Evolutionary conservation across 306 rosid species (phyloP).

Genomic region (Neltuma alba): DNA sequence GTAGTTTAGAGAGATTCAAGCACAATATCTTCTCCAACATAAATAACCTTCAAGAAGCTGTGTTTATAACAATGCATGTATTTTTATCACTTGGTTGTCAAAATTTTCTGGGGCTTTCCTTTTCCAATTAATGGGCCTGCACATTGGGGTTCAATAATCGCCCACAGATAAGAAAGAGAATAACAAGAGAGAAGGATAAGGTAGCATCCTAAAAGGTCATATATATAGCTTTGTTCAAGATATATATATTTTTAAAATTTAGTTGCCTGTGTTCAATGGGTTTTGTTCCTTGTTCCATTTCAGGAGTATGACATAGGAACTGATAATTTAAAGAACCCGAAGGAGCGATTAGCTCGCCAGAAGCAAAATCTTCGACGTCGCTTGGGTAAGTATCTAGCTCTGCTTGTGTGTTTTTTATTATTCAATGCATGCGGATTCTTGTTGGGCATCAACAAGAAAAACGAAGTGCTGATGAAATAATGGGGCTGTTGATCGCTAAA

Average conservation of each 20-base stretch:
- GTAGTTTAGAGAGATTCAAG: not conserved
- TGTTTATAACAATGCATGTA: not conserved
- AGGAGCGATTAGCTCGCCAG: conserved; percentile 92
- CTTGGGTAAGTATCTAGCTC: conserved; percentile 57
- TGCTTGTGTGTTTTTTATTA: not conserved
- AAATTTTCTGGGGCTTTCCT: not conserved
- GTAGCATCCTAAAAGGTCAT: not conserved
- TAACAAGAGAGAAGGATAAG: not conserved
- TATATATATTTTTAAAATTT: not conserved
- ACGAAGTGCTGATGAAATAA: not conserved
- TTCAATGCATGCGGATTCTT: not conserved
- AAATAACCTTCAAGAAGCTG: not conserved
- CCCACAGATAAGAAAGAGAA: not conserved
- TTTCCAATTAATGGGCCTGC: not conserved
- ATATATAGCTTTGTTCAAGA: not conserved
- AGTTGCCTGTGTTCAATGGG: conserved; percentile 4
- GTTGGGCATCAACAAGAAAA: conserved; percentile 4
- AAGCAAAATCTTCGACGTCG: conserved; percentile 93
- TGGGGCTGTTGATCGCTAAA: not conserved
- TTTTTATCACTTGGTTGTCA: not conserved
- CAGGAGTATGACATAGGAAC: conserved; percentile 87
- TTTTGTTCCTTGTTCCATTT: conserved; percentile 37
- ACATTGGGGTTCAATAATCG: not conserved
- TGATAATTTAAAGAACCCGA: conserved; percentile 77
- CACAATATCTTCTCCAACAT: not conserved